Evolutionary conservation across 805 yeast genomes (phyloP).

Genomic region (Nakazawaea pomicola): DNA sequence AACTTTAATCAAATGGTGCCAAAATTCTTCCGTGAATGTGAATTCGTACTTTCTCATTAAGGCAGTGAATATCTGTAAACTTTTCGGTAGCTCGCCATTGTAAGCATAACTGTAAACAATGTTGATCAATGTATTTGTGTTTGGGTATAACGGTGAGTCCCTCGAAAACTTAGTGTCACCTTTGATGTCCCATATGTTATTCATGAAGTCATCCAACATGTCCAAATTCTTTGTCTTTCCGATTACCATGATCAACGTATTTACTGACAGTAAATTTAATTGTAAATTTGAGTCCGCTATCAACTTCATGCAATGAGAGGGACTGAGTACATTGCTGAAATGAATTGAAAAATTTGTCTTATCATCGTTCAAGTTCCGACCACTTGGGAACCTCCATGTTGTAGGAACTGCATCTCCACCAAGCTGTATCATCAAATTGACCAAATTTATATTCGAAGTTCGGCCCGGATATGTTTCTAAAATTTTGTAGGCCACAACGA

Average conservation of each 20-base stretch:
- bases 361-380: constrained; percentile 13
- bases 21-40: constrained; percentile 18
- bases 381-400: constrained; percentile 21
- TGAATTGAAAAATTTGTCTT: constrained; percentile 13
- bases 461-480: background rate
- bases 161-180: background rate
- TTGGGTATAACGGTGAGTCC: constrained; percentile 21
- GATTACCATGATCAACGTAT: constrained; percentile 22
- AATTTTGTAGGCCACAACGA: background rate
- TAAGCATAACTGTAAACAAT: constrained; percentile 25
- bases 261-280: constrained; percentile 20
- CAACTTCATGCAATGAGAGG: constrained; percentile 15
- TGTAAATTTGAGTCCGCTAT: background rate
- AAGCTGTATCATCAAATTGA: constrained; percentile 18
- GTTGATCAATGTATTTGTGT: constrained; percentile 19
- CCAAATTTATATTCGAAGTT: background rate
- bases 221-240: constrained; percentile 24
- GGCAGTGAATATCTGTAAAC: constrained; percentile 20
- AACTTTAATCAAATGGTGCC: constrained; percentile 22
- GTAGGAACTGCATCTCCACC: constrained; percentile 20
- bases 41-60: constrained; percentile 20
- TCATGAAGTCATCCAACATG: constrained; percentile 20
- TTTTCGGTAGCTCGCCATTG: constrained; percentile 23
- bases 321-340: too few species aligned
- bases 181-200: constrained; percentile 24